phyloP scores from a whole-genome alignment of 2,329 filamentous ascomycete species.

The Dactylellina leptospora region DNA sequence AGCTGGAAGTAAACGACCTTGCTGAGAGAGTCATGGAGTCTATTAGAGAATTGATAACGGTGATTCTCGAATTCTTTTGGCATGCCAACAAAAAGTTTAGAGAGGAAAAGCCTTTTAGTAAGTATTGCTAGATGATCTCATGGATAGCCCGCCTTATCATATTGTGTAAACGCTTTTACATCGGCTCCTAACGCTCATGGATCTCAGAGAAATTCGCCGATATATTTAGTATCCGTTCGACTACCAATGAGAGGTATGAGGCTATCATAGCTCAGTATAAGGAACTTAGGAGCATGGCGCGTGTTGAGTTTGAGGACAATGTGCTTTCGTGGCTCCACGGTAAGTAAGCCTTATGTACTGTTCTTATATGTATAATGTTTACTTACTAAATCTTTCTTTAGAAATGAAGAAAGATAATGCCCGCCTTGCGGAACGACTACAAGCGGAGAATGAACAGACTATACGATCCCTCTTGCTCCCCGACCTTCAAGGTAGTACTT shows the following conservation, averaged over 20 bases:
- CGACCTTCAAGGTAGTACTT: conserved; percentile 7
- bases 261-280: conserved; percentile 31
- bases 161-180: not conserved
- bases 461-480: conserved; percentile 20
- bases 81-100: conserved; percentile 34
- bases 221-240: conserved; percentile 26
- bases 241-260: conserved; percentile 41
- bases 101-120: too few relatives aligned
- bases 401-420: conserved; percentile 26
- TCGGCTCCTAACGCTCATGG: not conserved
- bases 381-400: not conserved
- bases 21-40: conserved; percentile 16
- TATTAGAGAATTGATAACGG: conserved; percentile 30
- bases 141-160: too few relatives aligned
- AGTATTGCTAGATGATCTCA: too few relatives aligned
- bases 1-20: not conserved
- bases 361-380: too few relatives aligned
- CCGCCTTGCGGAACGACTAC: conserved; percentile 21
- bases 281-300: conserved; percentile 12
- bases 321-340: conserved; percentile 32
- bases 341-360: too few relatives aligned
- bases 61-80: conserved; percentile 44
- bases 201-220: conserved; percentile 32
- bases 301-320: conserved; percentile 36
- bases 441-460: conserved; percentile 9